These are phyloP conservation scores for Rehmannia glutinosa DNA, from an alignment of 257 asterid genomes.

Conservation along the genomic window DNA sequence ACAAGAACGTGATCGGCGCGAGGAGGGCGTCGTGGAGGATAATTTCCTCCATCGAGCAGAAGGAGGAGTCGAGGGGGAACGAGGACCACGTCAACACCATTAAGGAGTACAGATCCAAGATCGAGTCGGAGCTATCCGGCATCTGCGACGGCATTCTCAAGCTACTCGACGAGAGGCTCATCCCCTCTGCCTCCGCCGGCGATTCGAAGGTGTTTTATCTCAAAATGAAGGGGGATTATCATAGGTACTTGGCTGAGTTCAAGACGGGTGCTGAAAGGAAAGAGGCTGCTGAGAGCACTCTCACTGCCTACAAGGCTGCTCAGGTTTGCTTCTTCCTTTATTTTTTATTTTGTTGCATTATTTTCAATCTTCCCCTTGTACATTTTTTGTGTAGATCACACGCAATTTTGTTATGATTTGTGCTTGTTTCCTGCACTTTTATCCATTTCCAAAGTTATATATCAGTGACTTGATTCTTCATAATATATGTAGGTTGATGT, in stretches of 20 bases:
- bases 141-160: constrained; percentile 78
- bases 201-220: constrained; percentile 80
- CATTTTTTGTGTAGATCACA: background rate
- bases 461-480: too few species aligned
- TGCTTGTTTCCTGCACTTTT: too few species aligned
- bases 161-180: constrained; percentile 50
- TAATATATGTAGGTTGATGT: background rate
- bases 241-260: constrained; percentile 77
- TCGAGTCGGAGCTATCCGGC: constrained; percentile 56
- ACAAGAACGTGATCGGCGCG: constrained; percentile 74
- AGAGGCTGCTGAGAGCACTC: constrained; percentile 84
- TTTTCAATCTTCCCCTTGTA: background rate
- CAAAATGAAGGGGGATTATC: constrained; percentile 87
- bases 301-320: constrained; percentile 79
- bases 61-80: constrained; percentile 81
- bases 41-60: constrained; percentile 72
- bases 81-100: constrained; percentile 62
- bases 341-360: background rate
- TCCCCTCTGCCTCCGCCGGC: constrained; percentile 56
- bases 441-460: too few species aligned
- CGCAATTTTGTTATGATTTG: background rate
- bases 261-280: constrained; percentile 63
- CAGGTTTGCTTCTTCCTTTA: constrained; percentile 40
- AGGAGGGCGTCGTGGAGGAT: constrained; percentile 74
- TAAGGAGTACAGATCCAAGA: constrained; percentile 61